phyloP scores from a whole-genome alignment of 495 filamentous ascomycete genomes.

The Penicillium simplicissimum region DNA sequence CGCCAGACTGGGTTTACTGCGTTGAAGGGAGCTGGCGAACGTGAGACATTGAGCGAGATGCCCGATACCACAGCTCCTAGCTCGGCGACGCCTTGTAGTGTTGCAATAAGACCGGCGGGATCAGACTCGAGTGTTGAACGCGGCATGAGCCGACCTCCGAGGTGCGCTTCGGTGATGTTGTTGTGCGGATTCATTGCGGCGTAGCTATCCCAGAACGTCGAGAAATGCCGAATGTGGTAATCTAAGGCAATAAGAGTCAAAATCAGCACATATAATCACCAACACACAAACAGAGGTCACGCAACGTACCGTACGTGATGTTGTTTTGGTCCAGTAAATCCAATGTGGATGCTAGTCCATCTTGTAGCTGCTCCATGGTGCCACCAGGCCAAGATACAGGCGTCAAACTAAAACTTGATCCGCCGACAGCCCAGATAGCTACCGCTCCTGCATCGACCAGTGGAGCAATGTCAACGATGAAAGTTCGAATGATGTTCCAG shows the following conservation, averaged over 20 bases:
- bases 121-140: constrained; percentile 39
- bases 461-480: constrained; percentile 9
- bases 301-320: constrained; percentile 12
- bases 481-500: constrained; percentile 4
- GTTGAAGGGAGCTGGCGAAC: constrained; percentile 40
- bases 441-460: constrained; percentile 16
- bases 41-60: constrained; percentile 33
- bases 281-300: background rate
- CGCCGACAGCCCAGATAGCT: constrained; percentile 11
- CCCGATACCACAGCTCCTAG: constrained; percentile 39
- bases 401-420: constrained; percentile 8
- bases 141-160: constrained; percentile 59
- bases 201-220: constrained; percentile 45
- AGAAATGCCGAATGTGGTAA: constrained; percentile 26
- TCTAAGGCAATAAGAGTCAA: background rate
- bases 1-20: constrained; percentile 46
- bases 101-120: background rate
- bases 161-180: constrained; percentile 44
- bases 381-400: constrained; percentile 17
- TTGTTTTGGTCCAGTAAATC: constrained; percentile 3
- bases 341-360: background rate
- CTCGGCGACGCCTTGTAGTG: constrained; percentile 24
- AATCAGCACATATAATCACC: background rate
- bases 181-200: constrained; percentile 32
- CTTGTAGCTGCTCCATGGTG: constrained; percentile 11